These are phyloP conservation scores for Cardiosporidium cionae DNA, from an alignment of 169 alveolate species.

Conservation along the genomic window DNA sequence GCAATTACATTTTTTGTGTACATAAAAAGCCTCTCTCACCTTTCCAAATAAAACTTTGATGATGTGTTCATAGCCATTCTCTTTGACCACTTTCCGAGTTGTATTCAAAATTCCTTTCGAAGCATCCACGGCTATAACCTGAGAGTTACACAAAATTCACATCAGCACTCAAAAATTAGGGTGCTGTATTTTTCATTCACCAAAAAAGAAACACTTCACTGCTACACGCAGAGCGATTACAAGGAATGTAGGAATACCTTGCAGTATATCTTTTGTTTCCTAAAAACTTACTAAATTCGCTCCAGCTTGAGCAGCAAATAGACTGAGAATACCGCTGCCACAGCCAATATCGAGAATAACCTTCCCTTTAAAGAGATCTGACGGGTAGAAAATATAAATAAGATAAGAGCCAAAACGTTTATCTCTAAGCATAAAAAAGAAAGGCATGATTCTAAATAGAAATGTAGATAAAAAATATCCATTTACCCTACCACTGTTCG, in stretches of 20 bases:
- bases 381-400: too few species aligned
- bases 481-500: constrained; percentile 39
- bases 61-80: constrained; percentile 53
- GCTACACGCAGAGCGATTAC: not conserved
- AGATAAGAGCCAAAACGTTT: too few species aligned
- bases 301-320: constrained; percentile 77
- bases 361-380: constrained; percentile 56
- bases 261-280: not conserved
- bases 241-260: not conserved
- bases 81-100: constrained; percentile 61
- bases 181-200: not conserved
- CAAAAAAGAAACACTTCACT: not conserved
- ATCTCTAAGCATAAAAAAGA: too few species aligned
- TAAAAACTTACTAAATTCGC: constrained; percentile 61
- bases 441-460: too few species aligned
- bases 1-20: too few species aligned
- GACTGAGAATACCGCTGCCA: constrained; percentile 70
- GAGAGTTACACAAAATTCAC: not conserved
- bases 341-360: constrained; percentile 73
- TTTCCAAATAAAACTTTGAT: constrained; percentile 71
- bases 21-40: too few species aligned
- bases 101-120: constrained; percentile 65
- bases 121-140: constrained; percentile 78
- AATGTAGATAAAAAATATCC: too few species aligned
- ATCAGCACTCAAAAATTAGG: not conserved